Base-by-base conservation (phyloP, 495 filamentous ascomycete genomes). In the Aspergillus heteromorphus region DNA sequence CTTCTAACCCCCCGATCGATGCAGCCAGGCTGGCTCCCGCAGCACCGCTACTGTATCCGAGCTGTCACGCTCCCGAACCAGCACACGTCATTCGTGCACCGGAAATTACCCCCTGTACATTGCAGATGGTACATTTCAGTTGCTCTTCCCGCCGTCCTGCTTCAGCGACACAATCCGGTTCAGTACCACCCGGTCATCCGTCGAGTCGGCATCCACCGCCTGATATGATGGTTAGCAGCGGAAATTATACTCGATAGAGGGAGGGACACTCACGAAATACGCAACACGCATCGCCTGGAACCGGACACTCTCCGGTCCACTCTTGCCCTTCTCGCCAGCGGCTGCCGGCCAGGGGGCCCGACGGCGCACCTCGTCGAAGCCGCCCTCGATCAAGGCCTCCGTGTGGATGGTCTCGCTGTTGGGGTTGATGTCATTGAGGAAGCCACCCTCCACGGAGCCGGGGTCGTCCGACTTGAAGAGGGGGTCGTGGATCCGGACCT, bases 131-230 rank as follows among this genome's bases (percentile, higher is more conserved):
- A n/a, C n/a, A n/a, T n/a, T 6, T 20, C 13, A 47, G 43, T 47
- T 51, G 34, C 40, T 29, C 77, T 91, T 91, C 29, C 86, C 85
- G 19, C 40, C 36, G 72, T 95, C 91, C 71, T 97, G 92, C 77
- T 96, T 97, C 59, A 98, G 74, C 38, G 85, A 87, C 31, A 97
- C 92, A 63, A 98, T 97, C 38, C 89, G 81, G 73, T 97, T 98
- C 23, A 98, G 70, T 51, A 97, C 83, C 45, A 96, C 71, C 63
- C 83, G 87, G 29, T 86, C 86, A 27, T 83, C 82, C 2, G 79
- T 87, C n/a, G 80, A 84, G 62, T 96, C 92, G 7, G 79, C 80
- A 66, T 98, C 93, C 65, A 96, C 68, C 31, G 83, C 51, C 43
- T 47, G 25, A n/a, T 10, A 9, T 29, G 9, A 27, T 30, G 1